Base-by-base conservation (phyloP, 768 basidiomycete genomes). In the Psilocybe azurescens region DNA sequence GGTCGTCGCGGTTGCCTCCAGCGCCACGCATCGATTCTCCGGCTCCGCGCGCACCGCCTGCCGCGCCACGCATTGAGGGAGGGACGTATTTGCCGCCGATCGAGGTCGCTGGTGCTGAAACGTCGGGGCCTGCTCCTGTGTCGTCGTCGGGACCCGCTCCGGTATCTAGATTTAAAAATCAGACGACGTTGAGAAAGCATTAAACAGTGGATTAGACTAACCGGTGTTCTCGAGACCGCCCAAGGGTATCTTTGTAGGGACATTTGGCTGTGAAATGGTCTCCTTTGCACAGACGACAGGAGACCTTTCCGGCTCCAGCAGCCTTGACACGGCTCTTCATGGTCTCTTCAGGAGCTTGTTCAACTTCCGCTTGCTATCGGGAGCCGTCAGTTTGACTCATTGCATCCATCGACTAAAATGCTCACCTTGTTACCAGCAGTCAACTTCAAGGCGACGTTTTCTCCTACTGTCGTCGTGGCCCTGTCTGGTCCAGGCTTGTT, bases 251-350 rank as follows among this genome's bases (percentile, higher is more conserved):
- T 78, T 95, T 97, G 85, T 95, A 96, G 5, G 97, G 97, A 84
- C 97, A 99, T 76, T 96, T 95, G 65, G 95, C 92, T 13, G 97
- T 99, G 77, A 96, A 99, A 79, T 99, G 97, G 65, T 91, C 92
- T 56, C 97, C 97, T 73, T 97, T 94, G 80, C 97, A 99, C 58
- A 97, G 79, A 65, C 97, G 86, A 83, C 97, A 99, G 48, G 83
- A 77, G 65, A 99, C 93, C 72, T 95, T 95, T 72, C 94, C 94
- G 20, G 88, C 88, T 62, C 94, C 94, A 1, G 88, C 86, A 58
- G 87, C 87, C 14, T 83, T 84, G 55, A 91, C 84, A 63, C 86
- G 87, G 10, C 73, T 77, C 75, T 94, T 94, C 66, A 89, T 72
- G 49, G 79, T 73, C 60, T 91, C 86, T 69, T 91, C 90, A 10